A percentile compares a stretch with the other conserved stretches of the same genome.
phyloP scores from a whole-genome alignment of 805 yeast species.

The Ogataea zsoltii region DNA sequence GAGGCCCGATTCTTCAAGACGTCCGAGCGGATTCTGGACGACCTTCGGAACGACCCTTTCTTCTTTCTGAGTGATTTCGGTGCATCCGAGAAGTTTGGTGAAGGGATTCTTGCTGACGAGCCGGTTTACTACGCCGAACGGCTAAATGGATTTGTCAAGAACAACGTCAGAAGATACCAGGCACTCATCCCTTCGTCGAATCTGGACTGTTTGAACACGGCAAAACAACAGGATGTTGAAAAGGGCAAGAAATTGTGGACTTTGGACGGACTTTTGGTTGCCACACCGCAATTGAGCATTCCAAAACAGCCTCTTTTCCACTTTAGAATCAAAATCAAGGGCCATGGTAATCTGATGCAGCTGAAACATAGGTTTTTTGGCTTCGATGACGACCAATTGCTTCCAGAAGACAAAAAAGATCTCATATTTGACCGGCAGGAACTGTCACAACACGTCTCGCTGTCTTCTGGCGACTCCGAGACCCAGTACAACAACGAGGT shows the following conservation, averaged over 20 bases:
- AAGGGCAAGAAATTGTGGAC: constrained; percentile 19
- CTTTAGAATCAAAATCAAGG: constrained; percentile 31
- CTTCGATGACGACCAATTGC: constrained; percentile 29
- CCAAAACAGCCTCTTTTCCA: constrained; percentile 28
- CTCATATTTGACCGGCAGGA: constrained; percentile 17
- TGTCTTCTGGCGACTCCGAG: constrained; percentile 2
- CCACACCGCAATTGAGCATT: constrained; percentile 15
- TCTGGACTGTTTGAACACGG: constrained; percentile 20
- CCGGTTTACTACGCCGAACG: constrained; percentile 39
- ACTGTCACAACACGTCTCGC: background rate
- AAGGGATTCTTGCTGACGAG: constrained; percentile 31
- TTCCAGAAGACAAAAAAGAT: constrained; percentile 26
- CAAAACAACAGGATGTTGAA: constrained; percentile 11
- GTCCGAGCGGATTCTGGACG: constrained; percentile 66
- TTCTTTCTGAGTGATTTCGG: constrained; percentile 29
- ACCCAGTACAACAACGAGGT: constrained; percentile 14
- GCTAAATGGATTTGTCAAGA: constrained; percentile 20
- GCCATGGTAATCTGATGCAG: constrained; percentile 11
- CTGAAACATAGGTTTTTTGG: constrained; percentile 29
- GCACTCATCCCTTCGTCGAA: constrained; percentile 39
- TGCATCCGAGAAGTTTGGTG: constrained; percentile 3
- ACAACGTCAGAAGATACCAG: constrained; percentile 22
- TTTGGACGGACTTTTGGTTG: constrained; percentile 29
- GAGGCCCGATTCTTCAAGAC: constrained; percentile 52
- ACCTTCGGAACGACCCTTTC: constrained; percentile 47